Percentiles rank a stretch among this genome's conserved stretches.
Evolutionary conservation across 495 filamentous ascomycete species (phyloP).

Genomic region (Podospora appendiculata): DNA sequence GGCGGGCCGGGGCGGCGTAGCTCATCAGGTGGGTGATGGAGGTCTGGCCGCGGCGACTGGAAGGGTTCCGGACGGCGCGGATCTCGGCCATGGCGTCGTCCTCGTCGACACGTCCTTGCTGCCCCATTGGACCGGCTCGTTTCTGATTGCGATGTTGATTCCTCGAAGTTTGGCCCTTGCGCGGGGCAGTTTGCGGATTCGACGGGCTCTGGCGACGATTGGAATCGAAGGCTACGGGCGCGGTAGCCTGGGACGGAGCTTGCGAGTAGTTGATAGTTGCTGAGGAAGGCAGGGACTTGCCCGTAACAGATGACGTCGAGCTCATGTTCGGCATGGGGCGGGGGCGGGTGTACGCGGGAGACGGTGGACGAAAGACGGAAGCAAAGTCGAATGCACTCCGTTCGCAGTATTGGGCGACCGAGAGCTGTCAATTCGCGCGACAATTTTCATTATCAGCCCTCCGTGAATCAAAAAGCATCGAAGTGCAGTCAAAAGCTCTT

Average conservation of each 20-base stretch:
- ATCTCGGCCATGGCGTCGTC: slow-evolving; percentile 83
- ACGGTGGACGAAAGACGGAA: no score
- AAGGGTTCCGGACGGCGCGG: slow-evolving; percentile 75
- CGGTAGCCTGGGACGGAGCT: slow-evolving; percentile 13
- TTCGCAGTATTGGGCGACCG: no score
- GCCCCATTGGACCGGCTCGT: slow-evolving; percentile 25
- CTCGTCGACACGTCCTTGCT: slow-evolving; percentile 29
- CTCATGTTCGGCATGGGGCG: slow-evolving; percentile 27
- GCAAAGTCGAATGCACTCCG: no score
- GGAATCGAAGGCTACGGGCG: slow-evolving; percentile 42
- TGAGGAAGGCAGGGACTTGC: slow-evolving; percentile 35
- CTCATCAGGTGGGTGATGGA: slow-evolving; percentile 96
- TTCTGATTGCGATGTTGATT: slow-evolving; percentile 62
- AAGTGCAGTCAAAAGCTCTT: no score
- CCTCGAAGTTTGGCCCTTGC: slow-evolving; percentile 67
- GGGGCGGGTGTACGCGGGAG: neutral
- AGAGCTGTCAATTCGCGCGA: no score
- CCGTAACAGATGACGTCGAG: slow-evolving; percentile 32
- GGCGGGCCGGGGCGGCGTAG: slow-evolving; percentile 75
- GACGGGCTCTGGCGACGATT: slow-evolving; percentile 55
- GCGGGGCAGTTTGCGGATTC: slow-evolving; percentile 43
- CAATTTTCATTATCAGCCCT: no score
- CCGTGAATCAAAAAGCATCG: no score
- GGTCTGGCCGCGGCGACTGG: slow-evolving; percentile 82
- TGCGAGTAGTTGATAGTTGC: slow-evolving; percentile 15